Evolutionary conservation across 176 grass and related monocot species (phyloP), one percentile per base, ranked within the genome.

Genomic region (Bonia amplexicaulis): DNA sequence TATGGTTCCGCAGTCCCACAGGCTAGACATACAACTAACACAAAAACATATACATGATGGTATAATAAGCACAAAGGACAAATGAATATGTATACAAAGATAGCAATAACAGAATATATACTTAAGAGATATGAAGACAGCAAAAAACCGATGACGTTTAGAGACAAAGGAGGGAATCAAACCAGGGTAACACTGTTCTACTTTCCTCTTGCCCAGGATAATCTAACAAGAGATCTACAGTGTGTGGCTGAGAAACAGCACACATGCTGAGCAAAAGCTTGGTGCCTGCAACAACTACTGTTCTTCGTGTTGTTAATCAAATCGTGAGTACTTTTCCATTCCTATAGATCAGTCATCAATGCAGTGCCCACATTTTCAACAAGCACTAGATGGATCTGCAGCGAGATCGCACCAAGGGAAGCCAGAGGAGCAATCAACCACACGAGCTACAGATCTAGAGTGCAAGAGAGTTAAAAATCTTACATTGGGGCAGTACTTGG

Each of bases 401-500:
- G 7, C 12, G 22, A 66, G 14, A 73, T 26, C 27, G 13, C 35
- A 57, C 9, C 41, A 6, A 51, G 5, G 2, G 58, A 63, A 37
- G 42, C 74, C 20, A 79, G 23, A 63, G 23, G 26, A 49, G 16
- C 44, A 79, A 80, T 29, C 79, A 41, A 69, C 39, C 35, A 81
- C 6, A 4, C 0, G 7, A 45, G 51, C 37, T 11, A 59, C 39
- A 69, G 62, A 70, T 55, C 17, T 14, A 76, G 9, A 23, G n/a
- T 47, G 7, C 27, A 25, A 63, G 41, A 17, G 26, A 19, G 13
- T 37, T 48, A 17, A 35, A 46, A 37, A 13, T 65, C 90, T 71
- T 91, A 91, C 90, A 53, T 88, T 72, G 27, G 90, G 90, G 55
- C 90, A 88, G 64, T 85, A 73, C 82, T 88, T 91, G 70, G 90